Evolutionary conservation across 257 asterid species (phyloP).

Genomic region (Prunella vulgaris): DNA sequence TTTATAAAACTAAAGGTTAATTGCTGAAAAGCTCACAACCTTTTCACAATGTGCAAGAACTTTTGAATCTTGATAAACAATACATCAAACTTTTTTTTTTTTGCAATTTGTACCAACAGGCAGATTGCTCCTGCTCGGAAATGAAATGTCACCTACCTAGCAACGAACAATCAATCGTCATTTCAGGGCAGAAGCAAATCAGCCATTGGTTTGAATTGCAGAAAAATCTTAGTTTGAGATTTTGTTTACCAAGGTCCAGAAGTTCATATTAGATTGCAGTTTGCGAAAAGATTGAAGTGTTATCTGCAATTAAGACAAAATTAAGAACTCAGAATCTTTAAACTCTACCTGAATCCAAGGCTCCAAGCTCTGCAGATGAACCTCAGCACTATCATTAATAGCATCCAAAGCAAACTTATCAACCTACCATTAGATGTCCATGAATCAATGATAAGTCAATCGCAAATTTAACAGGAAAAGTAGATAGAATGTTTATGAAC

Average conservation of each 20-base stretch:
- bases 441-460: constrained; percentile 17
- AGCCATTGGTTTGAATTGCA: not conserved
- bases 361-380: constrained; percentile 88
- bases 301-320: not conserved
- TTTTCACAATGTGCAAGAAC: not conserved
- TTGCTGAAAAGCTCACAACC: not conserved
- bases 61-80: not conserved
- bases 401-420: constrained; percentile 91
- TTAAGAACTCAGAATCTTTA: not conserved
- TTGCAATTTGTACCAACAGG: not conserved
- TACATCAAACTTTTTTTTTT: not conserved
- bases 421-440: constrained; percentile 44
- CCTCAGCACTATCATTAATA: constrained; percentile 79
- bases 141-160: not conserved
- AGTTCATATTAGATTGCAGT: not conserved
- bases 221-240: not conserved
- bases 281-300: too few relatives aligned
- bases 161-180: not conserved
- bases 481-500: constrained; percentile 1
- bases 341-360: constrained; percentile 82
- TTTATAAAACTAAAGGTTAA: not conserved
- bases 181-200: not conserved
- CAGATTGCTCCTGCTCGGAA: not conserved
- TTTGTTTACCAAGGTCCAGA: not conserved
- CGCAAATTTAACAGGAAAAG: constrained; percentile 2